Evolutionary conservation across 192 early-diverging fungal species (phyloP).

Genomic region (Allomyces macrogynus): DNA sequence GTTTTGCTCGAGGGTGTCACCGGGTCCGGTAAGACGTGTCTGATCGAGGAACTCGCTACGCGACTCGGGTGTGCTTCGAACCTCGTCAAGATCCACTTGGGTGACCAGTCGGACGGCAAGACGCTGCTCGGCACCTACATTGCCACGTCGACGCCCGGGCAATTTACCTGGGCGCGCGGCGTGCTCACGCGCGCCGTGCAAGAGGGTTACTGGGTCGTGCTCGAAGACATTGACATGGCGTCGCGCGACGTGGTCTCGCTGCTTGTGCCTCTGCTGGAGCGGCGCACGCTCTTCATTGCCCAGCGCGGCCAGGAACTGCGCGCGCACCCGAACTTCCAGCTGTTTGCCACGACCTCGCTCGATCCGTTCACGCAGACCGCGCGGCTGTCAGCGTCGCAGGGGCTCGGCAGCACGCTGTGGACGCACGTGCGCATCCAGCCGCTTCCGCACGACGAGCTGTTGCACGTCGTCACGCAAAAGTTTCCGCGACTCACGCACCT

Average conservation of each 20-base stretch:
- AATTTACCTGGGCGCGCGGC: constrained; percentile 86
- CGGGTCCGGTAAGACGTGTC: constrained; percentile 73
- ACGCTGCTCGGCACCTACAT: constrained; percentile 88
- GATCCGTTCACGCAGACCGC: constrained; percentile 27
- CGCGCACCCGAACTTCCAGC: constrained; percentile 66
- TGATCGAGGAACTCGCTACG: constrained; percentile 70
- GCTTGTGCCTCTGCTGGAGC: constrained; percentile 79
- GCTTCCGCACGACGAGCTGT: constrained; percentile 40
- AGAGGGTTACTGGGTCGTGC: constrained; percentile 81
- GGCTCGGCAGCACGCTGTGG: constrained; percentile 55
- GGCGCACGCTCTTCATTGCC: constrained; percentile 69
- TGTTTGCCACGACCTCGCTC: constrained; percentile 70
- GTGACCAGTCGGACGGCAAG: constrained; percentile 91
- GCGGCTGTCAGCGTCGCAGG: constrained; percentile 15
- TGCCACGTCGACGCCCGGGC: constrained; percentile 69
- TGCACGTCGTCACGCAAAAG: constrained; percentile 30
- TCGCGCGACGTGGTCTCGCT: constrained; percentile 83
- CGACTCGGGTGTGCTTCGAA: constrained; percentile 42
- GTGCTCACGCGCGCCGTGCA: constrained; percentile 75
- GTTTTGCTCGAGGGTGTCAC: constrained; percentile 67
- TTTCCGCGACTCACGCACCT: constrained; percentile 27
- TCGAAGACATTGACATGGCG: constrained; percentile 94
- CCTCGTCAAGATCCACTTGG: constrained; percentile 81
- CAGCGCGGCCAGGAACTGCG: constrained; percentile 66
- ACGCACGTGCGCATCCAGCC: constrained; percentile 47